These are phyloP conservation scores for Fonsecaea erecta DNA, from an alignment of 2,329 filamentous ascomycete species.

Conservation along the genomic window DNA sequence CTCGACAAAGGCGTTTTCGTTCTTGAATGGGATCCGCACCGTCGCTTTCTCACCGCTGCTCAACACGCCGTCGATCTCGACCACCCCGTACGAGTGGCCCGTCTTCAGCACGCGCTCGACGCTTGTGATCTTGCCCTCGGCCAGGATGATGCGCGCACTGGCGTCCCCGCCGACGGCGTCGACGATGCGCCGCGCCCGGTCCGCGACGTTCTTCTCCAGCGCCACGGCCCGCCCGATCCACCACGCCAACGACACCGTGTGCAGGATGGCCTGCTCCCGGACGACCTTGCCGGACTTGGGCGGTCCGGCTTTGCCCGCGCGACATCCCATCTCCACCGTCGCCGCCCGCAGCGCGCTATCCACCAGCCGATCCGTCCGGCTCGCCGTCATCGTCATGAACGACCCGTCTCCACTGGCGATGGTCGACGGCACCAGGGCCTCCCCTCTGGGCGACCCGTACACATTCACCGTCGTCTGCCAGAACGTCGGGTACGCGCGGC, in stretches of 20 bases:
- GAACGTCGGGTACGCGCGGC: conserved; percentile 32
- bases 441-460: conserved; percentile 18
- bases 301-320: conserved; percentile 49
- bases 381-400: conserved; percentile 52
- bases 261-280: conserved; percentile 45
- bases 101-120: conserved; percentile 59
- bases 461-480: conserved; percentile 32
- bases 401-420: conserved; percentile 55
- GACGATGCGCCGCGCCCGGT: conserved; percentile 63
- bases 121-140: conserved; percentile 66
- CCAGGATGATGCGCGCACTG: conserved; percentile 63
- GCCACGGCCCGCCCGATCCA: conserved; percentile 65
- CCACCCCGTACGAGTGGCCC: conserved; percentile 56
- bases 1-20: conserved; percentile 60
- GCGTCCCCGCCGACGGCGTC: conserved; percentile 46
- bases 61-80: background rate
- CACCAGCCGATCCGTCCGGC: conserved; percentile 45
- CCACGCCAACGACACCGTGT: conserved; percentile 53
- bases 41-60: conserved; percentile 39
- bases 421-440: conserved; percentile 35
- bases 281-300: conserved; percentile 48
- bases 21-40: conserved; percentile 72
- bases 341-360: conserved; percentile 55
- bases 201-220: conserved; percentile 47
- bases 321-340: conserved; percentile 60